phyloP scores from a whole-genome alignment of 2,329 filamentous ascomycete species.

The Drechslerella coelobrocha region DNA sequence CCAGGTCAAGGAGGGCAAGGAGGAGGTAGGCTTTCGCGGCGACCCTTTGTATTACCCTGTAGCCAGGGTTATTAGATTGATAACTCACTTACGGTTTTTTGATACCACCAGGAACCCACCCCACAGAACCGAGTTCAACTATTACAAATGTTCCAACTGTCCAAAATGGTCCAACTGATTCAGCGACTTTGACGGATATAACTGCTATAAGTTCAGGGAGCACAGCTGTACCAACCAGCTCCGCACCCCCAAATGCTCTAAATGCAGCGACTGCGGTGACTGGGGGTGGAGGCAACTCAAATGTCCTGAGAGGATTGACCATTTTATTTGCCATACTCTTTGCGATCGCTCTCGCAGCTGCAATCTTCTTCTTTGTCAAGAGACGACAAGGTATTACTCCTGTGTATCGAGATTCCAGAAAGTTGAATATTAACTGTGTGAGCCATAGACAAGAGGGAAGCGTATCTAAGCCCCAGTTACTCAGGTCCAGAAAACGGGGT shows the following conservation, averaged over 20 bases:
- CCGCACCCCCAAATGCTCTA: neutral
- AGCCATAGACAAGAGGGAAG: conserved; percentile 27
- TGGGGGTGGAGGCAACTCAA: conserved; percentile 5
- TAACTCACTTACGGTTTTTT: too few relatives aligned
- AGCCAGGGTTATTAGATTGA: too few relatives aligned
- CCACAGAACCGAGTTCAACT: too few relatives aligned
- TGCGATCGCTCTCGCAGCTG: conserved; percentile 27
- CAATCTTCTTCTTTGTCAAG: conserved; percentile 44
- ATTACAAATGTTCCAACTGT: too few relatives aligned
- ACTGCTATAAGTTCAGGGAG: too few relatives aligned
- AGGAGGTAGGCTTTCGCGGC: too few relatives aligned
- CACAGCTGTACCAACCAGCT: neutral
- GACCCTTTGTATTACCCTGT: too few relatives aligned
- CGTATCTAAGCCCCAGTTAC: conserved; percentile 24
- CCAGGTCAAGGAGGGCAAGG: too few relatives aligned
- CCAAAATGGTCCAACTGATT: too few relatives aligned
- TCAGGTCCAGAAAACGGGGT: conserved; percentile 27
- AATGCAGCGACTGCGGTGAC: neutral
- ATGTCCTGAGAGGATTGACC: conserved; percentile 16
- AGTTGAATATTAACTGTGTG: conserved; percentile 5
- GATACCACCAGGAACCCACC: too few relatives aligned
- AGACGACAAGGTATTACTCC: conserved; percentile 32
- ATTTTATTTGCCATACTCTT: conserved; percentile 34
- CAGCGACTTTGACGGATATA: too few relatives aligned
- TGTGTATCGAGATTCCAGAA: neutral